A percentile compares a stretch with the other conserved stretches of the same genome.
Evolutionary conservation across 2,329 filamentous ascomycete genomes (phyloP).

Genomic region (Fusarium succisae): DNA sequence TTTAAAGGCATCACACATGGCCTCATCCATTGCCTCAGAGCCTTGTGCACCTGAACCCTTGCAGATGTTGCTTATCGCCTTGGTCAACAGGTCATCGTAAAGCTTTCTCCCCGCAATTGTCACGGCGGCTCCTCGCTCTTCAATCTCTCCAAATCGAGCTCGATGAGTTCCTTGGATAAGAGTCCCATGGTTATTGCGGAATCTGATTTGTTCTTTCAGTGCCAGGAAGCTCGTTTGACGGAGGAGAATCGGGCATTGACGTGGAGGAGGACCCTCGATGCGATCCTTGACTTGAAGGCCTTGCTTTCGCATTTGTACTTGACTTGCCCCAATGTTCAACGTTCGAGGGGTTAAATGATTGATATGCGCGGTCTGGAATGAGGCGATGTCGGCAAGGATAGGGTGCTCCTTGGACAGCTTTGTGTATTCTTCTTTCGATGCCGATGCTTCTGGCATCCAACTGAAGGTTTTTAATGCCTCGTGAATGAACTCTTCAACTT

Average conservation of each 20-base stretch:
- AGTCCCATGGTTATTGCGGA: conserved; percentile 37
- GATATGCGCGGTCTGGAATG: conserved; percentile 56
- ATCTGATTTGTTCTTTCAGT: conserved; percentile 56
- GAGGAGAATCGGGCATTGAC: conserved; percentile 56
- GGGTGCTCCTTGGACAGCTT: conserved; percentile 54
- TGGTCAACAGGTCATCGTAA: conserved; percentile 54
- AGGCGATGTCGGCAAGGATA: conserved; percentile 57
- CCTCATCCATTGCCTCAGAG: conserved; percentile 12
- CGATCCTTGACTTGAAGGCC: conserved; percentile 56
- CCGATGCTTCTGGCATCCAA: conserved; percentile 55
- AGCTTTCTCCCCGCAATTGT: conserved; percentile 54
- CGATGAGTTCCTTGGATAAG: conserved; percentile 52
- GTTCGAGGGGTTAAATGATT: conserved; percentile 63
- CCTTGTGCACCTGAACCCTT: background rate
- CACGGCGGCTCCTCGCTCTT: conserved; percentile 60
- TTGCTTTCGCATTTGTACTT: conserved; percentile 51
- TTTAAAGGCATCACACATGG: conserved; percentile 44
- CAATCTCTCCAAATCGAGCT: conserved; percentile 62
- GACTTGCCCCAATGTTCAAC: conserved; percentile 56
- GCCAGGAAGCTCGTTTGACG: conserved; percentile 64
- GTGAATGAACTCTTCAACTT: conserved; percentile 51
- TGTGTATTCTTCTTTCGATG: conserved; percentile 53
- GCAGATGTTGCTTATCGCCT: conserved; percentile 33
- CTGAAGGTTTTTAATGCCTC: conserved; percentile 57
- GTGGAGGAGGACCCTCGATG: conserved; percentile 60